Evolutionary conservation across 2,329 filamentous ascomycete genomes (phyloP), one percentile per base, ranked within the genome.

Genomic region (Ophiognomonia clavigignenti-juglandacearum): DNA sequence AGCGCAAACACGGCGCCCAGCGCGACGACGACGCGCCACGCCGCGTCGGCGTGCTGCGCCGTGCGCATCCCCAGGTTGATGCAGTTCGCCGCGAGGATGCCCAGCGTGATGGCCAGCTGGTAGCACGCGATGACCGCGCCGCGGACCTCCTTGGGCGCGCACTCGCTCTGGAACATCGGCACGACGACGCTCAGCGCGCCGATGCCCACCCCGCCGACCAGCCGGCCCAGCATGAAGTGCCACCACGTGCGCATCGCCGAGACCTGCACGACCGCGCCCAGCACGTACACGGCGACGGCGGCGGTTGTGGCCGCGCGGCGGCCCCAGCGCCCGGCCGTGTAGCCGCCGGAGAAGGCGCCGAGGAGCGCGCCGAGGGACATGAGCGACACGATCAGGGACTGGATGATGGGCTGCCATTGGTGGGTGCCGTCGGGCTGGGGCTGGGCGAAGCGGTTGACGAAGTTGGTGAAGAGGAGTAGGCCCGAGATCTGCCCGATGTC

Each of bases 51-150:
- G 3, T 65, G 55, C 38, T 74, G 51, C 53, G 73, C 69, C 6
- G 58, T 57, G 31, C 68, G 64, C 10, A 74, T 67, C 35, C 72
- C 75, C 41, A 67, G 77, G 60, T 79, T 80, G 55, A 80, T 70
- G 45, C 73, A 65, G 54, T 77, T 76, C 45, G 75, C 69, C 18
- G 75, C 60, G 44, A 80, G 77, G 53, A 88, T 86, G 27, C 85
- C 85, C 23, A 86, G 69, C 0, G 83, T 88, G 61, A 88, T 85
- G 67, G 86, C 82, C 14, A 88, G 76, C 64, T 88, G 85, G 64
- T 87, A 88, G n/a, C 77, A 80, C 4, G 76, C 73, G n/a, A 85
- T 77, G 36, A 85, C 75, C 27, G 78, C 75, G 55, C 81, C 82
- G 54, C 82, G 78, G 50, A 85, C 81, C 56, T 80, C 72, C 10